Evolutionary conservation across 371 early-diverging fungal species (phyloP), one percentile per base, ranked within the genome.

Genomic region (Rhizopus delemar): DNA sequence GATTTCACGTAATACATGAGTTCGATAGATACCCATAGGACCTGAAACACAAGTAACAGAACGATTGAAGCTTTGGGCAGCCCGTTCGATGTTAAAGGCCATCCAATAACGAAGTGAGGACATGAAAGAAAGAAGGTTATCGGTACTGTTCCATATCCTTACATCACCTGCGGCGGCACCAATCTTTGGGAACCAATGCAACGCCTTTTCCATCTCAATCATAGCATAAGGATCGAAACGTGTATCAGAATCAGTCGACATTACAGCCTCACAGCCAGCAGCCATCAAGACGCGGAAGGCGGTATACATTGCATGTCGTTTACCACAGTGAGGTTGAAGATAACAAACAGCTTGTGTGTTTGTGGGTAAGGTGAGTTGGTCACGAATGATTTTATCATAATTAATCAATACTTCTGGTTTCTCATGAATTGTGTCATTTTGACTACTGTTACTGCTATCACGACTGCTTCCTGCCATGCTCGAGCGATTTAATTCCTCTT

Each of bases 21-120:
- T 68, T 0, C 79, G 74, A 57, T 87, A 87, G 33, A 87, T 70
- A 8, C 88, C 88, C 62, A 87, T 73, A 0, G 88, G 88, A 0
- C 88, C 88, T n/a, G 86, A 85, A 9, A 87, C 88, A 64, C 88
- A 87, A 16, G 82, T 84, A 45, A 87, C 86, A 50, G 77, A 77
- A 8, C 80, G 73, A 50, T 85, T 79, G 53, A 82, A 85, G 15
- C 84, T 84, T 50, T 87, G 88, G 0, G 85, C 84, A 0, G 86
- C 83, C 15, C 88, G 73, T 59, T 87, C 88, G 46, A 87, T 82
- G 64, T 87, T 87, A 60, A 87, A 87, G 0, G 88, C 87, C 73
- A 87, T 82, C 85, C 86, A 84, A 54, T 86, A 87, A 8, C 88
- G 80, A 15, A 87, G 51, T 0, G 84, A 84, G 3, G 88, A 86